Evolutionary conservation across 345 rosid species (phyloP), one percentile per base, ranked within the genome.

Genomic region (Aurinia saxatilis): DNA sequence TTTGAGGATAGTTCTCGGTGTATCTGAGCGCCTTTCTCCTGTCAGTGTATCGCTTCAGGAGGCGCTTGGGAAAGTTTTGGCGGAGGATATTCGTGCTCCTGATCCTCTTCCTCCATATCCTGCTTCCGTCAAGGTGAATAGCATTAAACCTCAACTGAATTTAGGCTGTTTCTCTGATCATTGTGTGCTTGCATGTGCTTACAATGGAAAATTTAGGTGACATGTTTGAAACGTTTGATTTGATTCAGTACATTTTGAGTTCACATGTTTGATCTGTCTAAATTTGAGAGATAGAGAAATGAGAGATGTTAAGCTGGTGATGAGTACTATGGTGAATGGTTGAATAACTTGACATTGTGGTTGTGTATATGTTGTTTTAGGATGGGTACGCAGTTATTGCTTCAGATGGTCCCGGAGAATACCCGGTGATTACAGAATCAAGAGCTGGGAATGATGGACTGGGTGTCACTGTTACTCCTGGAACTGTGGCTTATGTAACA

Each of bases 371-470:
- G 39, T 33, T 71, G 60, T 13, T 31, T n/a, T 58, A 90, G 97
- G 99, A 93, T 77, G 99, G 97, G 50, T 93, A 87, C 65, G 99
- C 99, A 5, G 99, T 90, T 38, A 67, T 93, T 72, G 85, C 96
- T 50, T 81, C 96, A 13, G 96, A 93, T 73, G 99, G 99, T 11
- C 99, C 92, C 11, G 97, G 97, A 25, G 97, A 80, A 29, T 93
- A 93, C 67, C 83, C 86, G 4, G 83, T 93, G 37, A 80, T 93
- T 51, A 76, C 90, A 13, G 99, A 93, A 74, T 90, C 97, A 17
- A 84, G 97, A 77, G 99, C 99, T 66, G 97, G 99, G 73, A 90
- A 85, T 67, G 96, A 90, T 71, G 99, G 84, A 23, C 57, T 90
- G 33, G 97, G 87, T 45, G 88, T 93, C 31, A 78, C 72, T 17